These are phyloP conservation scores for Phytophthora foliorum DNA, from an alignment of 352 stramenopile genomes.

Conservation along the genomic window DNA sequence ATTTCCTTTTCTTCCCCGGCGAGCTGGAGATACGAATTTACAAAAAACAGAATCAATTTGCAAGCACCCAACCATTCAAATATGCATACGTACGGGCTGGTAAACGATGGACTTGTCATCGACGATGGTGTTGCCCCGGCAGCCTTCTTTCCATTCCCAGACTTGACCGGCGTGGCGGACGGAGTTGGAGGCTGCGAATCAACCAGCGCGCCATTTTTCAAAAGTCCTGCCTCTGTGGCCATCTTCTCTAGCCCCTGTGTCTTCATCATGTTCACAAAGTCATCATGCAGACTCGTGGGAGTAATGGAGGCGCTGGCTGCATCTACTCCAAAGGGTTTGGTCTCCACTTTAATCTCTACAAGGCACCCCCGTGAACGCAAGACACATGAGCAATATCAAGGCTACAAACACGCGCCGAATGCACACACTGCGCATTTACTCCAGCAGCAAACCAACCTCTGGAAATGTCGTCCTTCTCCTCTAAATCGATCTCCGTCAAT, in stretches of 20 bases:
- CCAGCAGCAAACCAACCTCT: constrained; percentile 32
- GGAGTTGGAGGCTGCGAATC: constrained; percentile 52
- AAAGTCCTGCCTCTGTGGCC: constrained; percentile 76
- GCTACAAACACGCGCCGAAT: background rate
- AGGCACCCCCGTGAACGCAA: background rate
- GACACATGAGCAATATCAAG: background rate
- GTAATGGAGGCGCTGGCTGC: constrained; percentile 47
- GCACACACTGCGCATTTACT: background rate
- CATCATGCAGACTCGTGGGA: constrained; percentile 84
- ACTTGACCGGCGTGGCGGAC: constrained; percentile 20
- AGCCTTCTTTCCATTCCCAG: constrained; percentile 27
- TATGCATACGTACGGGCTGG: constrained; percentile 60
- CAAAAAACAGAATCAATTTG: constrained; percentile 13
- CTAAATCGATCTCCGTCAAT: constrained; percentile 75
- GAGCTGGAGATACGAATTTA: constrained; percentile 34
- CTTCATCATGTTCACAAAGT: constrained; percentile 92
- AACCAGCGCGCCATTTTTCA: constrained; percentile 79
- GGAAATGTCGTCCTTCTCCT: constrained; percentile 72
- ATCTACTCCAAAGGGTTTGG: constrained; percentile 55
- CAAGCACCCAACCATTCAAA: background rate
- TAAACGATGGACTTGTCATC: constrained; percentile 58
- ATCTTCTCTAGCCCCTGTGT: constrained; percentile 86
- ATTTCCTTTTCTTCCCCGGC: constrained; percentile 82
- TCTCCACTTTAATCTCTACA: constrained; percentile 31
- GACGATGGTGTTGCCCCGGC: constrained; percentile 5